A percentile compares a stretch with the other conserved stretches of the same genome.
These are phyloP conservation scores for Neospermospora avenae DNA, from an alignment of 2,329 filamentous ascomycete species.

Conservation along the genomic window DNA sequence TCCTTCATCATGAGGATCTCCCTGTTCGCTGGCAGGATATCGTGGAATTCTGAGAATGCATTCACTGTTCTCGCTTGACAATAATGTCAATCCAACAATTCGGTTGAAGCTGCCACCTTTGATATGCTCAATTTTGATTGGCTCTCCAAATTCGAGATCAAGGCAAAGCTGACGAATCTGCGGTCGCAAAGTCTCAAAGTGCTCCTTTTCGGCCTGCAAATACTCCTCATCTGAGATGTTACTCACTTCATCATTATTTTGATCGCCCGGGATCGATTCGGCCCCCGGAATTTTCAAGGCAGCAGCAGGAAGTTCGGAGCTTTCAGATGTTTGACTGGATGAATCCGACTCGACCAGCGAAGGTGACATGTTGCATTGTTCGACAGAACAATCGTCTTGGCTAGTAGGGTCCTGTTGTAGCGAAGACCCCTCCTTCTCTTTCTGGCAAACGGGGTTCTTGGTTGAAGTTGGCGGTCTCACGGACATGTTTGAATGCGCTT, in stretches of 20 bases:
- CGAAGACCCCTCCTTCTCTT: not conserved
- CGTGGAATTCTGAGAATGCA: constrained; percentile 23
- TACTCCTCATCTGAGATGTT: not conserved
- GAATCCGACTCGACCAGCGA: not conserved
- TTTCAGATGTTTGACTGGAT: not conserved
- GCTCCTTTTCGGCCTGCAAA: constrained; percentile 9
- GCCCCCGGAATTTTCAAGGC: no score
- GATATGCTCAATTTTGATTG: constrained; percentile 17
- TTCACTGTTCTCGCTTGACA: not conserved
- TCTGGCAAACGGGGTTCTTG: not conserved
- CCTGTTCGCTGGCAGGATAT: not conserved
- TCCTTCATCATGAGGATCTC: not conserved
- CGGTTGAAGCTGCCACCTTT: constrained; percentile 20
- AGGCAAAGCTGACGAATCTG: constrained; percentile 22
- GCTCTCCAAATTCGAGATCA: constrained; percentile 20
- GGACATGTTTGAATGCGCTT: not conserved
- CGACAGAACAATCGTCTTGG: not conserved
- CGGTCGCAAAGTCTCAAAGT: constrained; percentile 13
- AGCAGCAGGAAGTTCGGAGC: not conserved
- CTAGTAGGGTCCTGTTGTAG: not conserved
- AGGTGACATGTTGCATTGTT: not conserved
- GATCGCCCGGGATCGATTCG: not conserved
- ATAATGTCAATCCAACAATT: constrained; percentile 18
- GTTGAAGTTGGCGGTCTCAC: not conserved
- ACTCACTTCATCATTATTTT: not conserved